Percentiles rank a stretch among this genome's conserved stretches.
Conservation (phyloP, 352 stramenopile species). For the Phytopythium delawarense region DNA sequence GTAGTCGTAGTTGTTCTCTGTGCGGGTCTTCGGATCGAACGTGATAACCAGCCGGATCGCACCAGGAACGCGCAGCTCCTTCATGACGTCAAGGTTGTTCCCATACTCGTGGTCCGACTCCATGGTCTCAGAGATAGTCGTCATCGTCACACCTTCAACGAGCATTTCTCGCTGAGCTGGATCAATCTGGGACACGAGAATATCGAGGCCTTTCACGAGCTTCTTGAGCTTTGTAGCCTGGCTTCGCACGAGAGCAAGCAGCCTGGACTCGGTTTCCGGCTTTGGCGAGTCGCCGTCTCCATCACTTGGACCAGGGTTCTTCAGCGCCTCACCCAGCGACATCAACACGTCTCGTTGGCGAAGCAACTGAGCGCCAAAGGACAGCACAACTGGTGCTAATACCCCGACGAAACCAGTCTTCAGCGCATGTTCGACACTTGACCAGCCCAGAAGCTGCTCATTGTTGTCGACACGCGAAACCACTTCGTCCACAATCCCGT, state of each 20-base stretch:
- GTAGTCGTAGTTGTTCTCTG: constrained; percentile 88
- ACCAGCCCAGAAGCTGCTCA: constrained; percentile 12
- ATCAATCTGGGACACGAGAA: constrained; percentile 27
- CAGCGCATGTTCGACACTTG: constrained; percentile 16
- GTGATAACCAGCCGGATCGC: constrained; percentile 69
- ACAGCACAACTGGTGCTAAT: constrained; percentile 35
- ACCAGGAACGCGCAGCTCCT: constrained; percentile 67
- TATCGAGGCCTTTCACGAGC: constrained; percentile 32
- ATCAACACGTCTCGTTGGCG: constrained; percentile 17
- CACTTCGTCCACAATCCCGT: constrained; percentile 19
- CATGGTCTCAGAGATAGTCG: constrained; percentile 47
- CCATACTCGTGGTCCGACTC: constrained; percentile 83
- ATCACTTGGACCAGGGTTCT: not conserved
- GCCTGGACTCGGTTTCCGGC: not conserved
- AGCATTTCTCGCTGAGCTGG: constrained; percentile 18
- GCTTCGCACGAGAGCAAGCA: constrained; percentile 16
- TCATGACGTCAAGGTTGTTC: constrained; percentile 72
- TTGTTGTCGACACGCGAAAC: constrained; percentile 8
- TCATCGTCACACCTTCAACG: constrained; percentile 43
- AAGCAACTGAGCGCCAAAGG: constrained; percentile 31
- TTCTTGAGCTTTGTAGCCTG: constrained; percentile 24
- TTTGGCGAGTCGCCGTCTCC: no score
- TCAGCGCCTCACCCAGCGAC: not conserved
- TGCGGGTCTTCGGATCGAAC: constrained; percentile 77
- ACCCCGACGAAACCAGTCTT: constrained; percentile 35